These are phyloP conservation scores for Fusarium sp. DNA, from an alignment of 2,329 filamentous ascomycete genomes.

Conservation along the genomic window DNA sequence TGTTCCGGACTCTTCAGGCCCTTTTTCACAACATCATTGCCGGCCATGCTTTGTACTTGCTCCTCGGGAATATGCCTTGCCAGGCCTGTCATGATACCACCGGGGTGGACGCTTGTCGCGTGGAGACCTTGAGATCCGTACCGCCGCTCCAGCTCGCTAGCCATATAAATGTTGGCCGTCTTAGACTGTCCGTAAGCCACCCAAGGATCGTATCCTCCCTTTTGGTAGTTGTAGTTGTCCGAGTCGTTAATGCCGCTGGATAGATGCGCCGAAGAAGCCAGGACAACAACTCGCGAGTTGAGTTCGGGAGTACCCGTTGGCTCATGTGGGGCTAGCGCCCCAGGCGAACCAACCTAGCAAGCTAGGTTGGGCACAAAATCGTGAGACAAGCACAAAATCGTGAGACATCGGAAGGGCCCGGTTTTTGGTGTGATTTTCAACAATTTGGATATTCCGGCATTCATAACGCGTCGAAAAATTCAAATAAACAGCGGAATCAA, in stretches of 20 bases:
- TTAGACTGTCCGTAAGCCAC: constrained; percentile 41
- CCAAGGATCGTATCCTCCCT: constrained; percentile 26
- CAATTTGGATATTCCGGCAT: too few species aligned
- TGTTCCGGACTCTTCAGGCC: constrained; percentile 29
- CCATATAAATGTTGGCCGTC: constrained; percentile 44
- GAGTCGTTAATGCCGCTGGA: constrained; percentile 9
- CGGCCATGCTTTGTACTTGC: neutral
- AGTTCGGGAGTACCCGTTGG: too few species aligned
- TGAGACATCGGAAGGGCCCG: too few species aligned
- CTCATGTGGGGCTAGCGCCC: too few species aligned
- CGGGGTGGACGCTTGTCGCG: constrained; percentile 39
- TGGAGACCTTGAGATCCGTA: constrained; percentile 30
- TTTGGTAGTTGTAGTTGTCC: constrained; percentile 29
- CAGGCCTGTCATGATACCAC: neutral
- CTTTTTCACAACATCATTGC: neutral
- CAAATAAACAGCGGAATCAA: too few species aligned
- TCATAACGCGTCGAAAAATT: too few species aligned
- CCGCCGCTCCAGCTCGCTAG: constrained; percentile 41
- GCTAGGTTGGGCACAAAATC: too few species aligned
- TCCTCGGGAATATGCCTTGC: neutral
- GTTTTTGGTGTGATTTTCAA: too few species aligned
- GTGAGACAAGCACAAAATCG: too few species aligned
- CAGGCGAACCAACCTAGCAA: too few species aligned
- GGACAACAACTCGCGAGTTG: constrained; percentile 62
- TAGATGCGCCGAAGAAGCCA: constrained; percentile 61